These are phyloP conservation scores for Drechslera avenae DNA, from an alignment of 2,329 filamentous ascomycete species.

Conservation along the genomic window DNA sequence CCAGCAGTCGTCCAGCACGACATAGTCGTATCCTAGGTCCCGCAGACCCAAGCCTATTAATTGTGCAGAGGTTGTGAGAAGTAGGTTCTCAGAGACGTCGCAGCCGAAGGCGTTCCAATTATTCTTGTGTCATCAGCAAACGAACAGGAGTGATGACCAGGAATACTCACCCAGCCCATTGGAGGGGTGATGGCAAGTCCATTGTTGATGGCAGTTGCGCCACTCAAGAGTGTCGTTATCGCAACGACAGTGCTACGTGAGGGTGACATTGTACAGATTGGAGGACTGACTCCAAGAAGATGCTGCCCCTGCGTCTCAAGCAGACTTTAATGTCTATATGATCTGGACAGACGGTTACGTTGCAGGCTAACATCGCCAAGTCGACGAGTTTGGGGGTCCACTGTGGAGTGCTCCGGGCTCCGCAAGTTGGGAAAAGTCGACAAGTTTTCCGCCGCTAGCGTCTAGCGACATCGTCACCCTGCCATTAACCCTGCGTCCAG, in stretches of 20 bases:
- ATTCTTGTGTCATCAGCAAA: slow-evolving; percentile 16
- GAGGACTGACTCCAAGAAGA: not conserved
- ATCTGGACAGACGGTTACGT: not conserved
- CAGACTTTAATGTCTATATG: slow-evolving; percentile 6
- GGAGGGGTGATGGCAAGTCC: slow-evolving; percentile 29
- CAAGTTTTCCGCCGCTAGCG: slow-evolving; percentile 29
- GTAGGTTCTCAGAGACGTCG: slow-evolving; percentile 34
- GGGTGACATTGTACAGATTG: slow-evolving; percentile 12
- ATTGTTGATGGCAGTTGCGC: slow-evolving; percentile 31
- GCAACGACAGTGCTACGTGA: slow-evolving; percentile 16
- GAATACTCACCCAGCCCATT: slow-evolving; percentile 28
- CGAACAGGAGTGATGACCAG: too few species aligned
- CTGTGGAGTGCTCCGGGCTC: slow-evolving; percentile 2
- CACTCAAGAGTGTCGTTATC: slow-evolving; percentile 17
- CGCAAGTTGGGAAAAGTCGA: slow-evolving; percentile 15
- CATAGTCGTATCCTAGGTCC: slow-evolving; percentile 50
- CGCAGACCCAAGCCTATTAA: slow-evolving; percentile 33
- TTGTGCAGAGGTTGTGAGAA: slow-evolving; percentile 33
- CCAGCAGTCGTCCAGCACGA: slow-evolving; percentile 68
- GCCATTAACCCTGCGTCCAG: not conserved
- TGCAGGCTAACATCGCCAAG: not conserved
- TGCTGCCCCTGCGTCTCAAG: not conserved
- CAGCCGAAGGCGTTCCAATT: slow-evolving; percentile 36
- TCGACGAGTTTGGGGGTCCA: slow-evolving; percentile 7
- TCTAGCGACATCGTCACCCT: not conserved